These are phyloP conservation scores for Trichoderma erinaceum DNA, from an alignment of 495 filamentous ascomycete genomes.

Conservation along the genomic window DNA sequence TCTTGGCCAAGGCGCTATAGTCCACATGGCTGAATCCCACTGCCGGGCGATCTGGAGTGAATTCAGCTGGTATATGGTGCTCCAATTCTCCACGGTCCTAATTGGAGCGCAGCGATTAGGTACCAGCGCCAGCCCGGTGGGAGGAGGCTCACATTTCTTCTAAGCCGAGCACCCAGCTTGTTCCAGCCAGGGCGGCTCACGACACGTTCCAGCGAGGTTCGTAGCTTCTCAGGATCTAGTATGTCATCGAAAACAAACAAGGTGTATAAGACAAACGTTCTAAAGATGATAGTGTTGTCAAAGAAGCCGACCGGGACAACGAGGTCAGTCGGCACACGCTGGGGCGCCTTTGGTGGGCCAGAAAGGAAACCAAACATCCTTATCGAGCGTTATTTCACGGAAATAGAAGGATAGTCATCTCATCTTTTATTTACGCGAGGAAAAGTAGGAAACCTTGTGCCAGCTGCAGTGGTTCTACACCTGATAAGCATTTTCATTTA, in stretches of 20 bases:
- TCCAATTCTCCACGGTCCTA: constrained; percentile 32
- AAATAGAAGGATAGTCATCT: background rate
- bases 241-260: constrained; percentile 31
- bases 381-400: background rate
- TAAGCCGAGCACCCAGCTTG: constrained; percentile 36
- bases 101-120: constrained; percentile 12
- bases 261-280: constrained; percentile 19
- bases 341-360: constrained; percentile 1
- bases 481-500: background rate
- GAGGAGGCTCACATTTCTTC: constrained; percentile 26
- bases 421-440: background rate
- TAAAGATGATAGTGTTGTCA: constrained; percentile 19
- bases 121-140: background rate
- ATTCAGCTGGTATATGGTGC: constrained; percentile 38
- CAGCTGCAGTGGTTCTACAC: background rate
- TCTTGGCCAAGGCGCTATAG: constrained; percentile 22
- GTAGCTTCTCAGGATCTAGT: constrained; percentile 30
- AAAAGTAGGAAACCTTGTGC: background rate
- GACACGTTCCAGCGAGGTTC: constrained; percentile 28
- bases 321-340: constrained; percentile 19
- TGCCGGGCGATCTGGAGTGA: constrained; percentile 28
- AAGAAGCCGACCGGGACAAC: constrained; percentile 20
- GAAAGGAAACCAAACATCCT: constrained; percentile 12
- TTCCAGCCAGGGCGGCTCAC: constrained; percentile 34
- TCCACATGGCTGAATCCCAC: constrained; percentile 30